phyloP scores from a whole-genome alignment of 1,139 yeast genomes.

The Yamadazyma sp. region DNA sequence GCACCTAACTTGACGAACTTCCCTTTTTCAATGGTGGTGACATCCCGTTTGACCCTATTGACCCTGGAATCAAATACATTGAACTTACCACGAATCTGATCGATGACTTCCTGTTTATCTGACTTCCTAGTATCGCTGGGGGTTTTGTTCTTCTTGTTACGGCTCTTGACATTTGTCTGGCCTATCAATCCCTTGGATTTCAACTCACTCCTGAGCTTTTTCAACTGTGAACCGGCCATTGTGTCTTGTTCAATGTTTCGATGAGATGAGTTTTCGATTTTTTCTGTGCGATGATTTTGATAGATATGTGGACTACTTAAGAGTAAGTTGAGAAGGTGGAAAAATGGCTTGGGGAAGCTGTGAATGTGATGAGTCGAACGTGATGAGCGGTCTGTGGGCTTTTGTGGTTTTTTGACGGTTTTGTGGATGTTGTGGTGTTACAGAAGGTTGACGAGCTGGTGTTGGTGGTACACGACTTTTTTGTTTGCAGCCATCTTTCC shows the following conservation, averaged over 20 bases:
- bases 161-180: constrained; percentile 63
- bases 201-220: constrained; percentile 74
- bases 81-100: constrained; percentile 73
- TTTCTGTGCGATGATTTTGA: neutral
- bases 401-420: too few relatives aligned
- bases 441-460: too few relatives aligned
- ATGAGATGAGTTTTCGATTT: constrained; percentile 11
- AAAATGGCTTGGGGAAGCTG: too few relatives aligned
- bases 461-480: neutral
- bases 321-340: too few relatives aligned
- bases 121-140: constrained; percentile 73
- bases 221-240: constrained; percentile 92
- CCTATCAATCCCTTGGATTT: constrained; percentile 81
- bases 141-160: constrained; percentile 48
- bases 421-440: neutral
- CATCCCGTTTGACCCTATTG: constrained; percentile 68
- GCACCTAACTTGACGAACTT: constrained; percentile 60
- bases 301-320: too few relatives aligned
- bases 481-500: neutral
- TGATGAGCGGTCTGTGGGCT: too few relatives aligned
- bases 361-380: too few relatives aligned
- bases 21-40: constrained; percentile 53
- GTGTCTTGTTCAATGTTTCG: neutral
- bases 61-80: constrained; percentile 85
- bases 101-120: constrained; percentile 56